Base-by-base conservation (phyloP, 768 basidiomycete species). In the Tylopilus intermedius region DNA sequence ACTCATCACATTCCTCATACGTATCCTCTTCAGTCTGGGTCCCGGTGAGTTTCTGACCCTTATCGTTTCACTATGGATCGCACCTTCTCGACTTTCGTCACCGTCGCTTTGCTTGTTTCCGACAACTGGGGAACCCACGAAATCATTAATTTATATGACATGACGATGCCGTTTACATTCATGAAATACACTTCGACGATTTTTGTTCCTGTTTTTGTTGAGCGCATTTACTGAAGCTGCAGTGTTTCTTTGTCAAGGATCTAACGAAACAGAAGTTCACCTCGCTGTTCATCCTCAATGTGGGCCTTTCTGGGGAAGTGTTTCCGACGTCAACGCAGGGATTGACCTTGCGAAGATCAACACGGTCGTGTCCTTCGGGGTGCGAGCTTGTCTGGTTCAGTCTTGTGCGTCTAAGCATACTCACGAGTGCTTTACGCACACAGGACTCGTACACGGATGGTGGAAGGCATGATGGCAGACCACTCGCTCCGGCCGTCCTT, bases 351-450 rank as follows among this genome's bases (percentile, higher is more conserved):
- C 54, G 0, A 53, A 44, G 1, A 67, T 74, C 53, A 74, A 73
- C 54, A 81, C 76, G 5, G 74, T 81, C 37, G 79, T 82, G 1
- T 71, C 78, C 1, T 81, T 81, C 51, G 77, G 79, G 21, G 79
- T 78, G 58, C 42, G 71, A 66, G 10, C 5, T 2, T 47, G 0
- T 18, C 30, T 6, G 14, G 22, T 35, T 44, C 15, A 9, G 41
- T 5, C 30, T 2, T 15, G 21, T 45, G 26, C 13, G 21, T 37
- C n/a, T 9, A 6, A 7, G 32, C 14, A n/a, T 2, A 10, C 9
- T 53, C 5, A 53, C 41, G 10, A 3, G 6, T 33, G 22, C 40
- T 29, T 37, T 30, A 14, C 4, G 38, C 29, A 8, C 15, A 30
- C 49, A 74, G 76, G 78, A 80, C 53, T 77, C 75, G 8, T 81